Percentiles rank a stretch among this genome's conserved stretches.
Conservation (phyloP, 805 yeast genomes). For the Trichomonascus vanleenenianus region DNA sequence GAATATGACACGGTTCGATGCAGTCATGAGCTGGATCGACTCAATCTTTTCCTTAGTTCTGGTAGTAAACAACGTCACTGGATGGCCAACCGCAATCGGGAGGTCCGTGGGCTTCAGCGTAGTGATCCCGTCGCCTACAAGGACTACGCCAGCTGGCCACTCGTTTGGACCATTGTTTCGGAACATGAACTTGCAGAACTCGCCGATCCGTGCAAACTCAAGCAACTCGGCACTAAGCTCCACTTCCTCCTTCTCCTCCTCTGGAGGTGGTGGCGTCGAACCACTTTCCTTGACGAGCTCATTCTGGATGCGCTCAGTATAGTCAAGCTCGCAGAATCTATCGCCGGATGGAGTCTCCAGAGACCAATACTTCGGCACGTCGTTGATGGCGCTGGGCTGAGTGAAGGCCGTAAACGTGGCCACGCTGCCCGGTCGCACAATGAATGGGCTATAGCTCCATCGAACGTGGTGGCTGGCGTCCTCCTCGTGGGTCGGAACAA, state of each 20-base stretch:
- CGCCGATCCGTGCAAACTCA: background rate
- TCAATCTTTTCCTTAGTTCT: background rate
- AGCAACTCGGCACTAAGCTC: background rate
- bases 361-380: constrained; percentile 5
- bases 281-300: background rate
- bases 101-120: background rate
- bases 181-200: background rate
- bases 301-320: background rate
- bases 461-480: background rate
- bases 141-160: constrained; percentile 1
- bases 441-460: constrained; percentile 2
- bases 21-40: background rate
- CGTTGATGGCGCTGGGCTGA: background rate
- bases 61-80: background rate
- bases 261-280: background rate
- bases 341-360: constrained; percentile 3
- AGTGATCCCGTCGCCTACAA: background rate
- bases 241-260: background rate
- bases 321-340: constrained; percentile 1
- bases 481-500: constrained; percentile 3
- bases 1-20: too few relatives aligned
- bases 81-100: too few relatives aligned
- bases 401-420: constrained; percentile 8
- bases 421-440: background rate
- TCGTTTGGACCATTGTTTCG: background rate